Conservation (phyloP, 2,329 filamentous ascomycete genomes). For the Neodidymelliopsis sp. region DNA sequence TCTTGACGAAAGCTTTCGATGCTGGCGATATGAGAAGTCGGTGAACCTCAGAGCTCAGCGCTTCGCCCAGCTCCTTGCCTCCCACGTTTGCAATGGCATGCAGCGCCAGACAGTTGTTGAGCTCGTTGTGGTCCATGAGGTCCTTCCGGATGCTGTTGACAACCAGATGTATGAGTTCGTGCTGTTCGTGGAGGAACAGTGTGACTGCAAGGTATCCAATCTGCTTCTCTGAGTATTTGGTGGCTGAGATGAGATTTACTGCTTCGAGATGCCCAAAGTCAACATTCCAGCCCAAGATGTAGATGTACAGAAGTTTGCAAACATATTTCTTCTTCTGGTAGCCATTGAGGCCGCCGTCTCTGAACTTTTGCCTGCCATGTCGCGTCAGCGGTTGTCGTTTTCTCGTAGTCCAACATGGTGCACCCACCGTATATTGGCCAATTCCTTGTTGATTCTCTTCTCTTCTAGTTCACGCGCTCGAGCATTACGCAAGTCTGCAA, state of each 20-base stretch:
- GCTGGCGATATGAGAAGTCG: slow-evolving; percentile 92
- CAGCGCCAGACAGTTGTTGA: slow-evolving; percentile 95
- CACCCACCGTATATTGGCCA: slow-evolving; percentile 88
- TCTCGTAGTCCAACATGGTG: slow-evolving; percentile 11
- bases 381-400: slow-evolving; percentile 30
- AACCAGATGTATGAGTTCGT: slow-evolving; percentile 93
- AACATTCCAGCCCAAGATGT: slow-evolving; percentile 98
- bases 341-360: slow-evolving; percentile 89
- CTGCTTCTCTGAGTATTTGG: slow-evolving; percentile 98
- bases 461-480: slow-evolving; percentile 94
- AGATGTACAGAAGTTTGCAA: slow-evolving; percentile 99
- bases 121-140: slow-evolving; percentile 89
- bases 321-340: slow-evolving; percentile 99
- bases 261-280: slow-evolving; percentile 99
- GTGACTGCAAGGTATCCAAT: slow-evolving; percentile 98
- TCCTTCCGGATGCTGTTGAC: slow-evolving; percentile 99
- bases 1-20: slow-evolving; percentile 98
- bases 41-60: slow-evolving; percentile 89
- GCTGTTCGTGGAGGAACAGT: slow-evolving; percentile 94
- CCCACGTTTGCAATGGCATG: slow-evolving; percentile 99
- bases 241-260: slow-evolving; percentile 95
- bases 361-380: slow-evolving; percentile 82
- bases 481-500: slow-evolving; percentile 94
- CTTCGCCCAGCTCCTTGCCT: slow-evolving; percentile 95
- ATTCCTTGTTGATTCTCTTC: slow-evolving; percentile 99